Percentiles rank a stretch among this genome's conserved stretches.
phyloP scores from a whole-genome alignment of 2,329 filamentous ascomycete genomes.

The Pseudopyricularia javanii region DNA sequence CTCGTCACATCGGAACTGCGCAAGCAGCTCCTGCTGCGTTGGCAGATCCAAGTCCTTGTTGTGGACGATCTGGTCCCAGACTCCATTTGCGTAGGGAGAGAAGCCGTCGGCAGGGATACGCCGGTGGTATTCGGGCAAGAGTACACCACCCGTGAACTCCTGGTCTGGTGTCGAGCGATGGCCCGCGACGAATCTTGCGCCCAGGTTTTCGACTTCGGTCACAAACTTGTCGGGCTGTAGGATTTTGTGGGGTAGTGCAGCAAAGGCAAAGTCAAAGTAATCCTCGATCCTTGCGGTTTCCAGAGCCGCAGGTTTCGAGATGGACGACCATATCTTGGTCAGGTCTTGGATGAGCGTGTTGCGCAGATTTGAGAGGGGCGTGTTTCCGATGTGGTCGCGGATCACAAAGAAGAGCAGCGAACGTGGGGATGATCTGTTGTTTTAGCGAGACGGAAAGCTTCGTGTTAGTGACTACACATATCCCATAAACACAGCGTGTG shows the following conservation, averaged over 20 bases:
- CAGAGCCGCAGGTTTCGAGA: conserved; percentile 81
- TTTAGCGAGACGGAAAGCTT: background rate
- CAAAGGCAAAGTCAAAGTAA: conserved; percentile 98
- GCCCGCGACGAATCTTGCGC: conserved; percentile 70
- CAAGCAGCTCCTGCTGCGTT: conserved; percentile 91
- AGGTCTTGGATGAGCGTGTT: conserved; percentile 86
- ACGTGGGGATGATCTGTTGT: conserved; percentile 61
- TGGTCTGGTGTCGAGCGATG: conserved; percentile 65
- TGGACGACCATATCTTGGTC: conserved; percentile 79
- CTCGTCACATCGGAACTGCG: conserved; percentile 96
- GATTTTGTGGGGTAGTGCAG: conserved; percentile 91
- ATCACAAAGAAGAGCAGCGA: conserved; percentile 98
- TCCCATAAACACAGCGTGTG: background rate
- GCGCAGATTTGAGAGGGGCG: conserved; percentile 79
- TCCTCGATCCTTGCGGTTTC: conserved; percentile 86
- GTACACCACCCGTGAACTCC: conserved; percentile 66
- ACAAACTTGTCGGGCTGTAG: conserved; percentile 87
- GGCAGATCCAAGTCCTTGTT: conserved; percentile 97
- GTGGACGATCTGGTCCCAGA: conserved; percentile 98
- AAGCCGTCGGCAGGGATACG: conserved; percentile 97
- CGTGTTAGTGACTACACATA: background rate
- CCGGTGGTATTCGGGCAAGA: conserved; percentile 88
- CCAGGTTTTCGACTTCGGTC: conserved; percentile 66
- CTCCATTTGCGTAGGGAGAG: conserved; percentile 78
- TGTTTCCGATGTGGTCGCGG: conserved; percentile 87